phyloP scores from a whole-genome alignment of 2,329 filamentous ascomycete genomes.

The Claviceps monticola region DNA sequence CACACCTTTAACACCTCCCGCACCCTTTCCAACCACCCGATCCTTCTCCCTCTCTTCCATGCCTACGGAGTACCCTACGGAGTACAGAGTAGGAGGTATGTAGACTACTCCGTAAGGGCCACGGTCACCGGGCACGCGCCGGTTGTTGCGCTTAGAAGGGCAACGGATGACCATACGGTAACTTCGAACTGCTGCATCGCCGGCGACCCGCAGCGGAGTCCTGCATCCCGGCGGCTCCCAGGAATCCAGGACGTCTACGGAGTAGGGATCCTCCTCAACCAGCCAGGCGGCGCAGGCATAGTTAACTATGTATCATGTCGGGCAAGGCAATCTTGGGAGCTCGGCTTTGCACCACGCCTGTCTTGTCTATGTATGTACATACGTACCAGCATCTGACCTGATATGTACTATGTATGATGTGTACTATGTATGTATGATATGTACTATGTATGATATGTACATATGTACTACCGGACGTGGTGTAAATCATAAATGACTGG shows the following conservation, averaged over 20 bases:
- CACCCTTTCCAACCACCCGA: slow-evolving; percentile 13
- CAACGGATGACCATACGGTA: slow-evolving; percentile 10
- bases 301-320: too few relatives aligned
- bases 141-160: slow-evolving; percentile 11
- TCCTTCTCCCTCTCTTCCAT: slow-evolving; percentile 20
- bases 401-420: too few relatives aligned
- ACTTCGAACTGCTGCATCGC: background rate
- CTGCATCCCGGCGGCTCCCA: background rate
- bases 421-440: too few relatives aligned
- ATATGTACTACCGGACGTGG: too few relatives aligned
- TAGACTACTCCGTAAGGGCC: background rate
- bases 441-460: too few relatives aligned
- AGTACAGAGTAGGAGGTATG: too few relatives aligned
- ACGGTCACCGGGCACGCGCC: background rate
- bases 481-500: background rate
- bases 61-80: background rate
- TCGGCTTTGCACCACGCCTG: background rate
- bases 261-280: background rate
- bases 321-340: background rate
- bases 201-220: background rate
- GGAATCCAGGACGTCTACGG: background rate
- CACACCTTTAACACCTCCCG: slow-evolving; percentile 1
- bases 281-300: slow-evolving; percentile 2
- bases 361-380: too few relatives aligned
- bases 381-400: background rate